phyloP scores from a whole-genome alignment of 2,329 filamentous ascomycete genomes.

The Colletotrichum sp. region DNA sequence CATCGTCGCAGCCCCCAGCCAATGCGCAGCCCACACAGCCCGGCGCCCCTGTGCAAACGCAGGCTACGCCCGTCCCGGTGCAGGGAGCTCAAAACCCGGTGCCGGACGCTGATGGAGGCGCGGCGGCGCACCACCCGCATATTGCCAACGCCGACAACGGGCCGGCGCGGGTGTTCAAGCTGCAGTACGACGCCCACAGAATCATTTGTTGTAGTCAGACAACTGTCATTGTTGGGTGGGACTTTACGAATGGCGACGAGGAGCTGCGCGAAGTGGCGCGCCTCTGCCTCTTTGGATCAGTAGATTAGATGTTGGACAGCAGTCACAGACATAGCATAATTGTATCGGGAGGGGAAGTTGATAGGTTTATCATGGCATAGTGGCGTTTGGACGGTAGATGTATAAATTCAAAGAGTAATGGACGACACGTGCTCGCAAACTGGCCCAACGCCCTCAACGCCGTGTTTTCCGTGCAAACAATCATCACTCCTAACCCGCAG shows the following conservation, averaged over 20 bases:
- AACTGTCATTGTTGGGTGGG: constrained; percentile 92
- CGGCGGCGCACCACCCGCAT: constrained; percentile 48
- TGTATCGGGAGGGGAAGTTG: not conserved
- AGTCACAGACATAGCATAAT: constrained; percentile 17
- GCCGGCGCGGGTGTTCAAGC: constrained; percentile 81
- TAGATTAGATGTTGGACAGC: constrained; percentile 46
- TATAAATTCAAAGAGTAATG: not conserved
- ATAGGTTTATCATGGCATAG: not conserved
- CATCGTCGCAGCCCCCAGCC: not conserved
- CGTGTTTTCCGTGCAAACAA: not conserved
- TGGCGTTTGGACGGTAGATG: not conserved
- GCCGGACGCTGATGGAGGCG: constrained; percentile 24
- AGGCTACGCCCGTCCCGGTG: constrained; percentile 12
- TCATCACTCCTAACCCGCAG: constrained; percentile 48
- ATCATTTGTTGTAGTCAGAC: constrained; percentile 97
- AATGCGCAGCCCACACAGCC: constrained; percentile 4
- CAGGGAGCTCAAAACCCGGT: constrained; percentile 13
- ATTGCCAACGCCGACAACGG: constrained; percentile 51
- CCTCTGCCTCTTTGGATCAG: constrained; percentile 81
- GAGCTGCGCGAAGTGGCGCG: constrained; percentile 79
- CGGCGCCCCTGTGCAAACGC: constrained; percentile 17
- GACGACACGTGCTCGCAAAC: not conserved
- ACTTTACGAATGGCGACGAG: constrained; percentile 87
- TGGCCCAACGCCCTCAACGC: not conserved
- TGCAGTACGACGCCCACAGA: constrained; percentile 92